Percentiles rank a stretch among this genome's conserved stretches.
Conservation (phyloP, 108 stramenopile species). For the Skeletonema grethae region DNA sequence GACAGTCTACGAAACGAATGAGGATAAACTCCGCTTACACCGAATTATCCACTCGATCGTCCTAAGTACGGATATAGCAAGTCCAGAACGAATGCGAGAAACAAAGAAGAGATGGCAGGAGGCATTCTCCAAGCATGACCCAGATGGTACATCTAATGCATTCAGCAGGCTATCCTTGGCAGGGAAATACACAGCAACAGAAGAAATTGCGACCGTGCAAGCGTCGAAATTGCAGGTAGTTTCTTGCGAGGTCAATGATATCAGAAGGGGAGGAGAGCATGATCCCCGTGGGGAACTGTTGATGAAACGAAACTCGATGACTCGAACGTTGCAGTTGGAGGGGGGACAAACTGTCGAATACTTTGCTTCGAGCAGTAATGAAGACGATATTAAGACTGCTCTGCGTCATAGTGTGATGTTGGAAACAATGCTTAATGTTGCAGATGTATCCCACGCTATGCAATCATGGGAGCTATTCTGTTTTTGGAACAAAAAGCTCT, state of each 20-base stretch:
- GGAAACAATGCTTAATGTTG: slow-evolving; percentile 50
- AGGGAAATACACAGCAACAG: slow-evolving; percentile 1
- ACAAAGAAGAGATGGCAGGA: slow-evolving; percentile 43
- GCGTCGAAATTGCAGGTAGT: slow-evolving; percentile 40
- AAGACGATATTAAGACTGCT: slow-evolving; percentile 16
- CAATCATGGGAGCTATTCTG: slow-evolving; percentile 47
- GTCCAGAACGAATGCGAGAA: slow-evolving; percentile 43
- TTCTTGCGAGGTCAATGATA: slow-evolving; percentile 1
- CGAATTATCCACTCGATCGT: slow-evolving; percentile 39
- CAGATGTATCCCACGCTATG: slow-evolving; percentile 51
- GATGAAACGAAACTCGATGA: slow-evolving; percentile 7
- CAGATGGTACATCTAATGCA: slow-evolving; percentile 8
- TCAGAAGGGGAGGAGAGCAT: not conserved
- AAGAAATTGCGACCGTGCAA: slow-evolving; percentile 41
- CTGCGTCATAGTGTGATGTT: slow-evolving; percentile 32
- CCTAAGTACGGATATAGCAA: slow-evolving; percentile 45
- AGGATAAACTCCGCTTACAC: slow-evolving; percentile 45
- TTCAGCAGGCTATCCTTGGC: slow-evolving; percentile 28
- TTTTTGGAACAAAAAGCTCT: slow-evolving; percentile 67
- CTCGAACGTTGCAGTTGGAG: slow-evolving; percentile 27
- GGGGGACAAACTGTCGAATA: slow-evolving; percentile 45
- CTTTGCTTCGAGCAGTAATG: slow-evolving; percentile 19
- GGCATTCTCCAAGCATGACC: slow-evolving; percentile 15
- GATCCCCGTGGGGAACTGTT: not conserved
- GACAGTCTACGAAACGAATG: slow-evolving; percentile 22